These are phyloP conservation scores for Pseudogymnoascus sp. DNA, from an alignment of 2,329 filamentous ascomycete species.

Conservation along the genomic window DNA sequence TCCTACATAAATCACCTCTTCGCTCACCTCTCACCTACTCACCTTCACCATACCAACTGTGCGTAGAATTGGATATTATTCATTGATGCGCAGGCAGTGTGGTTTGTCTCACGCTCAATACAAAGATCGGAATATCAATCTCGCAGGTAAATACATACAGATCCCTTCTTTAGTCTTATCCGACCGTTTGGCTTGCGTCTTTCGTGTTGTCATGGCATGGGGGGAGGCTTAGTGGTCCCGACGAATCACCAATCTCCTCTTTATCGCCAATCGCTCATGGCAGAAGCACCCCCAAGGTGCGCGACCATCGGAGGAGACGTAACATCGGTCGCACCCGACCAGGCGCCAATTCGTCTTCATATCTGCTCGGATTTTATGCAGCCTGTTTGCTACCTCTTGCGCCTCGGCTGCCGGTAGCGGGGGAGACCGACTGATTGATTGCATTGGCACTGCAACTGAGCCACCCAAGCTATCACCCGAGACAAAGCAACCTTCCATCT, in stretches of 20 bases:
- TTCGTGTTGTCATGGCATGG: constrained; percentile 6
- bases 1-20: background rate
- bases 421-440: background rate
- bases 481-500: background rate
- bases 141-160: background rate
- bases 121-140: background rate
- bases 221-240: background rate
- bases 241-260: constrained; percentile 6
- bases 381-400: background rate
- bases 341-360: background rate
- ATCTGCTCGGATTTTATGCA: background rate
- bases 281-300: constrained; percentile 4
- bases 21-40: background rate
- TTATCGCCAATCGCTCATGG: constrained; percentile 4
- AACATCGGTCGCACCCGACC: background rate
- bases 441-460: background rate
- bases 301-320: background rate
- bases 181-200: background rate
- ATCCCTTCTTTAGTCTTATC: background rate
- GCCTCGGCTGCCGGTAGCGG: background rate
- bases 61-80: background rate
- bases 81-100: background rate
- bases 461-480: background rate
- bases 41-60: background rate
- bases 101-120: background rate